Base-by-base conservation (phyloP, 768 basidiomycete genomes). In the Cystofilobasidium capitatum region DNA sequence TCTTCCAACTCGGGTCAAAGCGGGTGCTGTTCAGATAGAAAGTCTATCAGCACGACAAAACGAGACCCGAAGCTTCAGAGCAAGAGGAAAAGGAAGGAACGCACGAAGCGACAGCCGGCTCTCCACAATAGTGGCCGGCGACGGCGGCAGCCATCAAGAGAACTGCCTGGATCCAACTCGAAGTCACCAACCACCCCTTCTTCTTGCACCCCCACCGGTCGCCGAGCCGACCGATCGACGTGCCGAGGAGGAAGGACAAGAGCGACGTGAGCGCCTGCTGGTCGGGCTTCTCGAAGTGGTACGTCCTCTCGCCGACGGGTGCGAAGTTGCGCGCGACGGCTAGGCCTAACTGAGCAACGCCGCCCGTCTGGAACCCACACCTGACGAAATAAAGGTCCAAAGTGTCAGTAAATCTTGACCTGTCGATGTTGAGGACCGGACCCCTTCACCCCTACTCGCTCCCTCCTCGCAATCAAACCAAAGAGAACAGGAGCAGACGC, bases 251-350 rank as follows among this genome's bases (percentile, higher is more conserved):
- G 82, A 92, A 92, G n/a, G 83, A 76, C 66, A 88, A 73, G 14
- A 92, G 77, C n/a, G 88, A 89, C 40, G 83, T 84, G 62, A 94
- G 79, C 20, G 91, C 90, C 75, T 90, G 89, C 75, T 85, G 85
- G 72, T 96, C 91, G 2, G 89, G 82, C 64, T 82, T 82, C 76
- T 89, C 89, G 79, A 93, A 91, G 0, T 81, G 76, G 54, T 72
- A 72, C 4, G 75, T 76, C 20, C 74, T 74, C 73, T 87, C 83
- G 12, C 69, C 69, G 12, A 65, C 62, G 0, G 76, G 73, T 8
- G 73, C 72, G 72, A 89, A 91, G n/a, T 89, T 83, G 12, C 91
- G 84, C 0, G 88, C 89, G 60, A 93, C 74, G 3, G 91, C 90
- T 31, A 93, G 79, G 0, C 87, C 82, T 17, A 93, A 80, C 85